Evolutionary conservation across 83 land plant species (phyloP).

Genomic region (Diphasiastrum complanatum): DNA sequence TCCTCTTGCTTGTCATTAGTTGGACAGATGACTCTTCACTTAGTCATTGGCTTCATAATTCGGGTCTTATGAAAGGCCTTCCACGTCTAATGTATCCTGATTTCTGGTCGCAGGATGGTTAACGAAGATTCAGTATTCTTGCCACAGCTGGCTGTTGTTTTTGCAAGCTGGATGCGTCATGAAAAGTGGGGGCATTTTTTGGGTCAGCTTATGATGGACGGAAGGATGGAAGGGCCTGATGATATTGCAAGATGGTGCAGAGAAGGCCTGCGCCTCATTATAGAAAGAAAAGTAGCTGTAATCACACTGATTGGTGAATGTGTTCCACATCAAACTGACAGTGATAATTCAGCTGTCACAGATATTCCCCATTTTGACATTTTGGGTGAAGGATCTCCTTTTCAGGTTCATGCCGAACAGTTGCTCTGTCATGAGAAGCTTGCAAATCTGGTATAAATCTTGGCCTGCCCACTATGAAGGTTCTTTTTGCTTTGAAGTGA

Average conservation of each 20-base stretch:
- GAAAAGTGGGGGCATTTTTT: conserved; percentile 13
- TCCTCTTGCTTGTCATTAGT: too few species aligned
- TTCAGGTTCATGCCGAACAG: conserved; percentile 25
- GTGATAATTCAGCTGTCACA: too few species aligned
- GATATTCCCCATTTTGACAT: conserved; percentile 18
- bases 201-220: background rate
- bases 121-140: too few species aligned
- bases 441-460: conserved; percentile 13
- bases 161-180: conserved; percentile 18
- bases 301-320: conserved; percentile 15
- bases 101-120: too few species aligned
- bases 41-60: too few species aligned
- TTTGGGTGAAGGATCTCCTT: conserved; percentile 11
- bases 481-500: too few species aligned
- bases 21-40: too few species aligned
- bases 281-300: conserved; percentile 23
- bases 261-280: conserved; percentile 26
- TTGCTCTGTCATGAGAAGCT: conserved; percentile 24
- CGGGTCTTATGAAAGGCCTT: too few species aligned
- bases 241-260: conserved; percentile 26
- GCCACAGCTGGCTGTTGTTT: too few species aligned
- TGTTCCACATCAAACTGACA: too few species aligned
- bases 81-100: too few species aligned
- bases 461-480: too few species aligned
- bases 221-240: conserved; percentile 2